phyloP scores from a whole-genome alignment of 2,329 filamentous ascomycete species.

The Dothideomycetes sp. region DNA sequence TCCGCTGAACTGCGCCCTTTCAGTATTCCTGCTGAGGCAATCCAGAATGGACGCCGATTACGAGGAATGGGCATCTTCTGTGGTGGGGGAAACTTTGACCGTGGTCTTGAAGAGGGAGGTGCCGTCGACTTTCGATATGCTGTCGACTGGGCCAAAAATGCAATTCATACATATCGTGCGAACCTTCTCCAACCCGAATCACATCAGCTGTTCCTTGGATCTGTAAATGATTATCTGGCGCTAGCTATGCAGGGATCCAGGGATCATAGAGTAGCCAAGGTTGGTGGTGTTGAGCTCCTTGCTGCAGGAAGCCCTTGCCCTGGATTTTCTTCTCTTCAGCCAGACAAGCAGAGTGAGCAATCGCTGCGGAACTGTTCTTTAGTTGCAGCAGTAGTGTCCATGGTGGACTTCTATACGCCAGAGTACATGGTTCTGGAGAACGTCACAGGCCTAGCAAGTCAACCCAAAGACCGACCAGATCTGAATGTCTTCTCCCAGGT shows the following conservation, averaged over 20 bases:
- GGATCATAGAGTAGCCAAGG: constrained; percentile 36
- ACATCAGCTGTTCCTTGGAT: constrained; percentile 53
- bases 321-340: constrained; percentile 59
- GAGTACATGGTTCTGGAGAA: constrained; percentile 71
- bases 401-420: constrained; percentile 63
- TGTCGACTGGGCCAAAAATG: constrained; percentile 53
- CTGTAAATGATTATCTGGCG: constrained; percentile 57
- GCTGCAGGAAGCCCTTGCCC: constrained; percentile 68
- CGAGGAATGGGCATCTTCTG: constrained; percentile 62
- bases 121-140: constrained; percentile 54
- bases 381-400: constrained; percentile 64
- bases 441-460: constrained; percentile 52
- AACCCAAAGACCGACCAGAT: constrained; percentile 19
- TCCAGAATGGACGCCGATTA: background rate
- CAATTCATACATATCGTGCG: constrained; percentile 63
- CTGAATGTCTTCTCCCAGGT: constrained; percentile 64
- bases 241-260: constrained; percentile 42
- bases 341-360: constrained; percentile 39
- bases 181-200: constrained; percentile 39
- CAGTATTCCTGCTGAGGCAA: constrained; percentile 8
- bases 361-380: constrained; percentile 65
- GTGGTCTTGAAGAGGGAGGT: constrained; percentile 62
- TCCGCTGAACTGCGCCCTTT: constrained; percentile 21
- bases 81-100: constrained; percentile 66
- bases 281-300: constrained; percentile 58